Conservation (phyloP, 257 asterid genomes). For the Nemophila menziesii region DNA sequence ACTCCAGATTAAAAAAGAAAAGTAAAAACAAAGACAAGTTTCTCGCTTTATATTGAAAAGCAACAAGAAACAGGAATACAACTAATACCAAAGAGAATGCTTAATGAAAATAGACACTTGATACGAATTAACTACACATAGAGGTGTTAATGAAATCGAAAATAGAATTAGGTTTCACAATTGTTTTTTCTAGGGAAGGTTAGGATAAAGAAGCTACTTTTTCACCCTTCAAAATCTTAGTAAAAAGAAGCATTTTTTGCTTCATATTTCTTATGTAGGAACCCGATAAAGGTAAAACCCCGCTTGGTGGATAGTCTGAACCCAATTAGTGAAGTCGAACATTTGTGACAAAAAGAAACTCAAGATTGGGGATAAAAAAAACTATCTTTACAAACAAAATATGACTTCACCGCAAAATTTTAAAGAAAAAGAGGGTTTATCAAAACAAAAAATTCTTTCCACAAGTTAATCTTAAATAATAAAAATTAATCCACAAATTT, state of each 20-base stretch:
- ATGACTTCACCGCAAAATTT: background rate
- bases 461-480: too few species aligned
- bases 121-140: background rate
- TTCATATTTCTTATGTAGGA: background rate
- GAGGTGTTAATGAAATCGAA: too few species aligned
- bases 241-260: too few species aligned
- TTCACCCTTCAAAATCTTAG: background rate
- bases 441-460: background rate
- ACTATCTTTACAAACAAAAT: background rate
- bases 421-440: background rate
- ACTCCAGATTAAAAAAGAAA: background rate
- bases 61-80: too few species aligned
- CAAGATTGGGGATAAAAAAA: background rate
- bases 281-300: too few species aligned
- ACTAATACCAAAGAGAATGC: background rate
- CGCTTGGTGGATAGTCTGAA: too few species aligned
- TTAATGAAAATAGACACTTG: background rate
- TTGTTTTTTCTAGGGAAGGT: background rate
- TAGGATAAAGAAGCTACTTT: background rate
- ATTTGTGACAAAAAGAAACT: background rate
- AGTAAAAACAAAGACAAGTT: background rate
- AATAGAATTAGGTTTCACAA: background rate
- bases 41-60: too few species aligned
- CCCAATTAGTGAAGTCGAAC: too few species aligned
- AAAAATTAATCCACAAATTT: background rate